Base-by-base conservation (phyloP, 306 rosid genomes). In the Dalbergia oliveri region DNA sequence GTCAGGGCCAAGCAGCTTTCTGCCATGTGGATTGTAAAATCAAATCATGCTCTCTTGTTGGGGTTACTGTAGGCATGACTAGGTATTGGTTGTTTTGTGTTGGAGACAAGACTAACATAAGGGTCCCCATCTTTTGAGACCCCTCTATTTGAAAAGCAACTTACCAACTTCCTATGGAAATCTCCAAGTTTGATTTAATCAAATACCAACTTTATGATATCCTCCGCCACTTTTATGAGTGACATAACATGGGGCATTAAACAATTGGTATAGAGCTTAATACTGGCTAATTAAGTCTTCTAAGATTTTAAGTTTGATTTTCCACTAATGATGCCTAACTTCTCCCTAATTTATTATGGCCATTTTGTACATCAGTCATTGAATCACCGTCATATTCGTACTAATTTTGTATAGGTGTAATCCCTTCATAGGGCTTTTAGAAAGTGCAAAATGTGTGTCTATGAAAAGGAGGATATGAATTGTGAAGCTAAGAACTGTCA, bases 121-220 rank as follows among this genome's bases (percentile, higher is more conserved):
- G 45, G 60, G 69, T 45, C 73, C 80, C 80, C 62, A 76, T 12
- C 15, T 26, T 69, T 26, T 35, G 13, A 51, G 72, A 37, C 41
- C 62, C 82, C 54, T 77, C 65, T 47, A 16, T 54, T 13, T n/a
- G 63, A 18, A 81, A 66, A 81, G 69, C 33, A 74, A 9, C 72
- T 4, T 41, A 58, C 41, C 76, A 73, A 56, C 80, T 9, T 58
- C 70, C 56, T 16, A 12, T 56, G 43, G 8, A 34, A 66, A 57
- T 2, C 16, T 56, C 16, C 10, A 19, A 13, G 11, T 13, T 37
- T 26, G 61, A 45, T n/a, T n/a, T 44, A 9, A 37, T 58, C 50
- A 68, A 69, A 67, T 11, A 77, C 44, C 33, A 16, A 64, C 81
- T 66, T 4, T 54, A 54, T 54, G 60, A n/a, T 66, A 66, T 41